phyloP scores from a whole-genome alignment of 768 basidiomycete genomes.

The Tylopilus balloui region DNA sequence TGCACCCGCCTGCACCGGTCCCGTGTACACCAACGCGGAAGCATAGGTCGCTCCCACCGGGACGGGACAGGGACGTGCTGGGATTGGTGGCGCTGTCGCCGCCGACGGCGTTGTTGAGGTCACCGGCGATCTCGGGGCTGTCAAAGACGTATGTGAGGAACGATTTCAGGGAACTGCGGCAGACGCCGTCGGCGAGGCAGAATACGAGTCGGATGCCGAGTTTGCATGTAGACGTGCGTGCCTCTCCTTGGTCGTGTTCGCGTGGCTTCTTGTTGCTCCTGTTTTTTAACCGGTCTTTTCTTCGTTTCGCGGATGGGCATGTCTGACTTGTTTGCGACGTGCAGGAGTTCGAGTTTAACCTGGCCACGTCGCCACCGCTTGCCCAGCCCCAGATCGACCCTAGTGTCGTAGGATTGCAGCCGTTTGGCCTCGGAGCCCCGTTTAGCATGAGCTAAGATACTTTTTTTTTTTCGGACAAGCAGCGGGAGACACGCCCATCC shows the following conservation, averaged over 20 bases:
- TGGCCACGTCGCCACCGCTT: slow-evolving; percentile 27
- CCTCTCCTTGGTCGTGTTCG: too few species aligned
- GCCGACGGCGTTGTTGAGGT: slow-evolving; percentile 63
- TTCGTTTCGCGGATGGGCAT: neutral
- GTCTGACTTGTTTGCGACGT: neutral
- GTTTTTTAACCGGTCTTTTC: neutral
- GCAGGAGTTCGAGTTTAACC: slow-evolving; percentile 35
- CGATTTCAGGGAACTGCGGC: slow-evolving; percentile 75
- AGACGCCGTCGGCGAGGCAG: slow-evolving; percentile 61
- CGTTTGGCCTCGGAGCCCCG: slow-evolving; percentile 29
- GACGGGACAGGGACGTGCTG: slow-evolving; percentile 35
- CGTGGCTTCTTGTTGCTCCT: slow-evolving; percentile 4
- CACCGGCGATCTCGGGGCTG: slow-evolving; percentile 68
- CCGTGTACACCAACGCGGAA: slow-evolving; percentile 55
- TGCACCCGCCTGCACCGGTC: slow-evolving; percentile 36
- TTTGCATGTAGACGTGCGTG: slow-evolving; percentile 71
- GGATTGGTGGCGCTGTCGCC: slow-evolving; percentile 66
- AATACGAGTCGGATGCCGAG: slow-evolving; percentile 86
- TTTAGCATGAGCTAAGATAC: slow-evolving; percentile 23
- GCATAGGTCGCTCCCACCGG: slow-evolving; percentile 24
- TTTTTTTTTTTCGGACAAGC: too few species aligned
- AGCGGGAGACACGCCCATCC: neutral
- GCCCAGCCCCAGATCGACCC: slow-evolving; percentile 29
- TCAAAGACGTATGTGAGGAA: slow-evolving; percentile 81
- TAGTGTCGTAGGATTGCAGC: slow-evolving; percentile 10